Base-by-base conservation (phyloP, 176 grass and related monocot species). In the Oryza australiensis region DNA sequence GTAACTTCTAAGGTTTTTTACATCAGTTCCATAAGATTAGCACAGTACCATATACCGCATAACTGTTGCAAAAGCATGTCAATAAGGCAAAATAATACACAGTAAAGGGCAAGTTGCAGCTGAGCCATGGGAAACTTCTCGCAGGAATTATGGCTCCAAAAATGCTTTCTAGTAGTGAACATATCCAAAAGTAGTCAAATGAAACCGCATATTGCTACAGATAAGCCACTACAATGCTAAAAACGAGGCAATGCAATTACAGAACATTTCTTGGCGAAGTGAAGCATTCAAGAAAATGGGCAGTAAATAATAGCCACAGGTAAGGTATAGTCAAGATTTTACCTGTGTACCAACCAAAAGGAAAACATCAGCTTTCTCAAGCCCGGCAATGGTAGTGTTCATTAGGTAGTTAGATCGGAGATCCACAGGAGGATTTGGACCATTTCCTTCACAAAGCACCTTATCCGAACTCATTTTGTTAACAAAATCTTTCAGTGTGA, bases 261-360 rank as follows among this genome's bases (percentile, higher is more conserved):
- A 62, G n/a, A 13, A 5, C 29, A 65, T 72, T 75, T 64, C n/a
- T 34, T 28, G 66, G 64, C 67, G 27, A 65, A 63, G n/a, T 2
- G 41, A 43, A 33, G 68, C 15, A 35, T 59, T 29, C n/a, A 22
- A 75, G 12, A 68, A 87, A 90, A 49, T 64, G 60, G 74, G 15
- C 26, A 81, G 3, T 5, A 63, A 3, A n/a, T 26, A 49, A 76
- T 34, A 45, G 3, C 8, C 48, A 75, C 0, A 8, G 76, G 30
- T 41, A 78, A 65, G 42, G 55, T 3, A 33, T 46, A 30, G 69
- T 20, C 3, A 82, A 2, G 67, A 86, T 43, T 43, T 18, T 92
- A 99, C 97, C 97, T 99, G 93, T 77, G 97, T 94, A 33, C 93
- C 97, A 94, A 99, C 89, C 82, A 99, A 80, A 86, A 99, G 89